These are phyloP conservation scores for Globisporangium solare DNA, from an alignment of 352 stramenopile genomes.

Conservation along the genomic window DNA sequence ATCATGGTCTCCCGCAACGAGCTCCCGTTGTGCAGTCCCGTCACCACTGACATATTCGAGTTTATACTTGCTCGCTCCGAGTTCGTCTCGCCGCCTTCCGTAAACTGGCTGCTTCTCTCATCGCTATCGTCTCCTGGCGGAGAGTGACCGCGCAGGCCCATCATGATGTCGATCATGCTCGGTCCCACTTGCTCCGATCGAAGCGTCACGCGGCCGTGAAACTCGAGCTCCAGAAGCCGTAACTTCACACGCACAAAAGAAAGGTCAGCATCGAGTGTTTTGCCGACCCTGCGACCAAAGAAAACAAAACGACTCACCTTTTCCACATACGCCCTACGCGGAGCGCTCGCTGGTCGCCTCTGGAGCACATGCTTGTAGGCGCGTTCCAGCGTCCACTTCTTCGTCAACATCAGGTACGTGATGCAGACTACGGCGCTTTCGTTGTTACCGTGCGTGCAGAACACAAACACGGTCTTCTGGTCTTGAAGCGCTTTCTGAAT, in stretches of 20 bases:
- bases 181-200: slow-evolving; percentile 53
- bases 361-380: slow-evolving; percentile 58
- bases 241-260: slow-evolving; percentile 25
- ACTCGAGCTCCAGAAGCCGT: slow-evolving; percentile 43
- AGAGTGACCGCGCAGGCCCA: slow-evolving; percentile 44
- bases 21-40: slow-evolving; percentile 39
- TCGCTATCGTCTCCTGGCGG: slow-evolving; percentile 28
- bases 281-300: too few species aligned
- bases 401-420: slow-evolving; percentile 51
- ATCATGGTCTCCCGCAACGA: slow-evolving; percentile 64
- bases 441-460: slow-evolving; percentile 70
- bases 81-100: slow-evolving; percentile 32
- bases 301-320: slow-evolving; percentile 32
- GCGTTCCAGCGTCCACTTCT: slow-evolving; percentile 57
- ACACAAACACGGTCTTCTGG: slow-evolving; percentile 58
- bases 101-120: slow-evolving; percentile 41
- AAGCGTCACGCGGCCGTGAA: slow-evolving; percentile 56
- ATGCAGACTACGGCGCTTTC: slow-evolving; percentile 68
- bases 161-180: slow-evolving; percentile 77
- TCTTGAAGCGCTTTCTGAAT: slow-evolving; percentile 31
- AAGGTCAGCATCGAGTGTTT: neutral
- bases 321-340: slow-evolving; percentile 61
- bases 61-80: slow-evolving; percentile 53
- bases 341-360: slow-evolving; percentile 51
- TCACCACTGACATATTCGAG: slow-evolving; percentile 57